Evolutionary conservation across 1,284 basidiomycete genomes (phyloP).

Genomic region (Moesziomyces parantarcticus): DNA sequence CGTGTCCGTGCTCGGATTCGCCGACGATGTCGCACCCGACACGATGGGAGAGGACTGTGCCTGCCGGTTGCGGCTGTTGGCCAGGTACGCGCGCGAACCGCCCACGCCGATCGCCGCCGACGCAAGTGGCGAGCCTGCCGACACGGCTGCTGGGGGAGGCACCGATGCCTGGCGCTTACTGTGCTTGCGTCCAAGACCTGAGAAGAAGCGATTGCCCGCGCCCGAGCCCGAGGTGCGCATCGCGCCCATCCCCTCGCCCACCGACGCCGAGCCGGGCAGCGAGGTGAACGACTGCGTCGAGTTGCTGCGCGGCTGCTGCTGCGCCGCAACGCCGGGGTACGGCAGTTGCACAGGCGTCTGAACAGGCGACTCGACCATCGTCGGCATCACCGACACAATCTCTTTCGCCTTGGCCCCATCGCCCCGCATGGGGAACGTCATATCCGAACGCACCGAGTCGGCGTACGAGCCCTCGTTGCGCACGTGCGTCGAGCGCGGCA

Average conservation of each 20-base stretch:
- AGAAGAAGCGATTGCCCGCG: conserved; percentile 41
- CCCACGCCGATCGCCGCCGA: conserved; percentile 19
- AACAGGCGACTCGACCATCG: conserved; percentile 45
- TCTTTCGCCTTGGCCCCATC: conserved; percentile 62
- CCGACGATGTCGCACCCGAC: background rate
- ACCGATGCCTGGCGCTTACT: conserved; percentile 32
- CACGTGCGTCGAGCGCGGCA: conserved; percentile 27
- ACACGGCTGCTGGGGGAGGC: background rate
- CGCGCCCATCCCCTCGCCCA: conserved; percentile 2
- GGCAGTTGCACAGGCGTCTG: conserved; percentile 41
- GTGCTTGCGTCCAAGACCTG: conserved; percentile 35
- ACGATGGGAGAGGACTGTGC: conserved; percentile 8
- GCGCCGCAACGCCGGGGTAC: conserved; percentile 46
- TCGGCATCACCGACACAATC: conserved; percentile 41
- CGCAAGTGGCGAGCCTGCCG: conserved; percentile 5
- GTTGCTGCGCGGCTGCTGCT: conserved; percentile 24
- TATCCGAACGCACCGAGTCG: conserved; percentile 57
- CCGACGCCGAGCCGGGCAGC: conserved; percentile 1
- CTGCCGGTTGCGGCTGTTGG: conserved; percentile 21
- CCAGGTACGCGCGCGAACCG: conserved; percentile 30
- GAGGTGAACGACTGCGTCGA: conserved; percentile 34
- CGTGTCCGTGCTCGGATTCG: conserved; percentile 23
- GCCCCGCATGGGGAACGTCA: conserved; percentile 62
- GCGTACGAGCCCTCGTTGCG: conserved; percentile 53
- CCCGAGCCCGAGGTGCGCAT: conserved; percentile 11